phyloP scores from a whole-genome alignment of 2,329 filamentous ascomycete genomes.

The Calonectria hongkongensis region DNA sequence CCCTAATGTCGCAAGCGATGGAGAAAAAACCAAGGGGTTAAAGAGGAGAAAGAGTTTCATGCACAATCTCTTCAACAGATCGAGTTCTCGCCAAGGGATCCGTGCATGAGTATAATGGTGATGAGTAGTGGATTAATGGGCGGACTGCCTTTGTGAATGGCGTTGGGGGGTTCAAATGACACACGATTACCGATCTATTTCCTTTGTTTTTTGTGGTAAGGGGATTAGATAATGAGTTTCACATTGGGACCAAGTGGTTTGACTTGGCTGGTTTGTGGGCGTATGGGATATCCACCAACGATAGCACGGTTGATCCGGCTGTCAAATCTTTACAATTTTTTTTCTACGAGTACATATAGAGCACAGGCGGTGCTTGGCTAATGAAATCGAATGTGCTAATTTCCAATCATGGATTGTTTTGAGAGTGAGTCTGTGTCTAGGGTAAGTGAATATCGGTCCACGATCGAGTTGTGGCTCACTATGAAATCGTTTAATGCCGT shows the following conservation, averaged over 20 bases:
- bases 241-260: neutral
- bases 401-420: neutral
- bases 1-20: neutral
- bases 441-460: neutral
- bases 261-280: neutral
- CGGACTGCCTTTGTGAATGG: neutral
- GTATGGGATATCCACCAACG: neutral
- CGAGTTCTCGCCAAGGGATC: slow-evolving; percentile 34
- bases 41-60: slow-evolving; percentile 69
- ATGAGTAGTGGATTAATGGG: neutral
- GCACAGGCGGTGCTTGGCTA: too few relatives aligned
- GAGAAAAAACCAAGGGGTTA: slow-evolving; percentile 47
- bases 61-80: slow-evolving; percentile 61
- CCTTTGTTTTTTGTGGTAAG: slow-evolving; percentile 7
- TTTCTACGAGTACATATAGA: neutral
- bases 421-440: neutral
- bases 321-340: neutral
- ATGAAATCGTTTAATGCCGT: neutral
- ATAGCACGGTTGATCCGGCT: slow-evolving; percentile 22
- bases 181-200: slow-evolving; percentile 11
- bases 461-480: neutral
- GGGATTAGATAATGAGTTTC: neutral
- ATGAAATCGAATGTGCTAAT: too few relatives aligned
- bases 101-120: neutral
- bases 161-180: slow-evolving; percentile 13